phyloP scores from a whole-genome alignment of 441 rosid genomes.

The Pelargonium fulgidum region DNA sequence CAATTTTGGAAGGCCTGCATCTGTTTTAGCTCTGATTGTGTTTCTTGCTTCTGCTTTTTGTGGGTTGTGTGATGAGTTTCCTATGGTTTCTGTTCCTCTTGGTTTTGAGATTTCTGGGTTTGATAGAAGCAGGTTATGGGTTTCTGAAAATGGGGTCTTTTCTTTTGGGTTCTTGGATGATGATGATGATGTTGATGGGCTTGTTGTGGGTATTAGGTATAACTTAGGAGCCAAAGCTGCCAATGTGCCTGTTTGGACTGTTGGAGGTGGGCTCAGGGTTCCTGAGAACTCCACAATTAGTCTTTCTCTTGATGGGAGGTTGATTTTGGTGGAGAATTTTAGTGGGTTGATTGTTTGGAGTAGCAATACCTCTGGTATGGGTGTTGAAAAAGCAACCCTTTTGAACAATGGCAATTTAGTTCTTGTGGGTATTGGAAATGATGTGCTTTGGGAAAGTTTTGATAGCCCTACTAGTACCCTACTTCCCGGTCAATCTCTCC shows the following conservation, averaged over 20 bases:
- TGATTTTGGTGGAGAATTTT: constrained; percentile 32
- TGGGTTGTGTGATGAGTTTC: constrained; percentile 24
- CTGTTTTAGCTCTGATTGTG: constrained; percentile 22
- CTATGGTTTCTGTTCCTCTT: constrained; percentile 33
- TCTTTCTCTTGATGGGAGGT: constrained; percentile 33
- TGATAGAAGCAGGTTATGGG: constrained; percentile 30
- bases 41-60: constrained; percentile 23
- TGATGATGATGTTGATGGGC: constrained; percentile 27
- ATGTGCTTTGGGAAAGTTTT: constrained; percentile 37
- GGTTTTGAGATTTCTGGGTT: constrained; percentile 35
- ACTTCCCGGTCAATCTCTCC: constrained; percentile 36
- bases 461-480: constrained; percentile 32
- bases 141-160: constrained; percentile 34
- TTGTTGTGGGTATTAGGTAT: constrained; percentile 33
- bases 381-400: constrained; percentile 33
- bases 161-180: constrained; percentile 34
- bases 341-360: constrained; percentile 33
- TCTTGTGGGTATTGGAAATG: constrained; percentile 25
- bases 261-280: constrained; percentile 30
- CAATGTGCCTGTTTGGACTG: constrained; percentile 31
- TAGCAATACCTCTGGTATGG: constrained; percentile 29
- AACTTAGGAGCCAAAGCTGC: constrained; percentile 30
- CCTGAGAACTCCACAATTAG: constrained; percentile 31
- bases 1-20: constrained; percentile 15
- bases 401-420: constrained; percentile 32